Percentiles rank a stretch among this genome's conserved stretches.
Conservation (phyloP, 1,284 basidiomycete species). For the Cutaneotrichosporon curvatum region DNA sequence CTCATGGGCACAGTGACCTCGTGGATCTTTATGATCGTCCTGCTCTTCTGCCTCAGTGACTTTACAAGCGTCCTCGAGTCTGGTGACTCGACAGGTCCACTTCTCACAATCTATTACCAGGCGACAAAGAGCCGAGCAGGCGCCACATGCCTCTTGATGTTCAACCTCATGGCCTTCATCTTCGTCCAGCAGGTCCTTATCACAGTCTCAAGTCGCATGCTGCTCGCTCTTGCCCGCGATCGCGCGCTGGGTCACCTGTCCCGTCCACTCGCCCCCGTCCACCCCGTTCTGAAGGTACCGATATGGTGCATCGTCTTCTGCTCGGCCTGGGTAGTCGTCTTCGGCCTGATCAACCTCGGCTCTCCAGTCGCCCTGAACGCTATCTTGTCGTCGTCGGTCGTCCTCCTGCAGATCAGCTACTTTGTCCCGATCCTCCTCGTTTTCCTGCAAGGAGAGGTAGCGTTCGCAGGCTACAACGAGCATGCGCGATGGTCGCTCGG, state of each 20-base stretch:
- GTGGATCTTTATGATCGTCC: slow-evolving; percentile 34
- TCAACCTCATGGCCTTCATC: slow-evolving; percentile 22
- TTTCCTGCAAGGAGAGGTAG: slow-evolving; percentile 44
- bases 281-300: slow-evolving; percentile 22
- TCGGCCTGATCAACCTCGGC: slow-evolving; percentile 51
- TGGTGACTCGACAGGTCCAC: slow-evolving; percentile 34
- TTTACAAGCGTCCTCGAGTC: not conserved
- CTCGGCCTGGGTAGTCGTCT: slow-evolving; percentile 46
- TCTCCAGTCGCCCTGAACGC: slow-evolving; percentile 51
- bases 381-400: slow-evolving; percentile 38
- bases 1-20: slow-evolving; percentile 20
- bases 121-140: slow-evolving; percentile 7
- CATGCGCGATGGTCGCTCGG: slow-evolving; percentile 32
- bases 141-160: slow-evolving; percentile 21
- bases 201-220: slow-evolving; percentile 22
- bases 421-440: slow-evolving; percentile 44
- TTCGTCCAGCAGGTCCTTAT: slow-evolving; percentile 18
- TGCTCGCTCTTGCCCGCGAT: slow-evolving; percentile 10
- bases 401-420: slow-evolving; percentile 27
- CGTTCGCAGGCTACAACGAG: slow-evolving; percentile 34
- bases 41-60: slow-evolving; percentile 20
- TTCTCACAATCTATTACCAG: slow-evolving; percentile 17
- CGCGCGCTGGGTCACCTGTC: slow-evolving; percentile 6
- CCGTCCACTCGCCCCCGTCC: slow-evolving; percentile 2
- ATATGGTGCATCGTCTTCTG: slow-evolving; percentile 21